A percentile compares a stretch with the other conserved stretches of the same genome.
Conservation (phyloP, 352 stramenopile species). For the Phytophthora citrophthora region DNA sequence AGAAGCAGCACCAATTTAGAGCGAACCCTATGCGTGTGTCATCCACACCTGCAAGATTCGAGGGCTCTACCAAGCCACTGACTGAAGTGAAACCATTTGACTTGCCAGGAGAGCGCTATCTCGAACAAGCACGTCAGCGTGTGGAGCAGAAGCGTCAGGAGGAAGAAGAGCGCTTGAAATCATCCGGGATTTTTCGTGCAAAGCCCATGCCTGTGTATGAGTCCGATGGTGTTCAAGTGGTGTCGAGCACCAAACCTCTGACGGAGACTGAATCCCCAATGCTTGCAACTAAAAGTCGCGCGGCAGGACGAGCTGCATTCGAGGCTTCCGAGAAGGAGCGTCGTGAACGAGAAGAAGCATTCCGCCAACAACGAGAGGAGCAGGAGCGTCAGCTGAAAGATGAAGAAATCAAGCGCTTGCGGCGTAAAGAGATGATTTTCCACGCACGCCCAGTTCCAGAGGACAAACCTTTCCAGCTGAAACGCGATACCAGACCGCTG, state of each 20-base stretch:
- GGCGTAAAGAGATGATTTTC: slow-evolving; percentile 78
- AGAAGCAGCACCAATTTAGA: slow-evolving; percentile 67
- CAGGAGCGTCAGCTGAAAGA: slow-evolving; percentile 59
- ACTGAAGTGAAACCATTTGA: slow-evolving; percentile 76
- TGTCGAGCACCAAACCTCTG: slow-evolving; percentile 43
- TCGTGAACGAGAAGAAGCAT: slow-evolving; percentile 64
- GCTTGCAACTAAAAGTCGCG: slow-evolving; percentile 67
- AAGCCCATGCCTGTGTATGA: slow-evolving; percentile 72
- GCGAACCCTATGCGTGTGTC: slow-evolving; percentile 74
- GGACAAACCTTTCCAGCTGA: slow-evolving; percentile 54
- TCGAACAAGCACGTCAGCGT: slow-evolving; percentile 65
- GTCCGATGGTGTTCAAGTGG: slow-evolving; percentile 35
- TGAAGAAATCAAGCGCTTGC: slow-evolving; percentile 74
- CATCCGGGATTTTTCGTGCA: slow-evolving; percentile 56
- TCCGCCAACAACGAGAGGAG: slow-evolving; percentile 57
- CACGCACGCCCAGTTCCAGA: slow-evolving; percentile 67
- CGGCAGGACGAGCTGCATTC: slow-evolving; percentile 68
- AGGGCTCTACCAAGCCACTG: slow-evolving; percentile 74
- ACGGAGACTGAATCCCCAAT: slow-evolving; percentile 60
- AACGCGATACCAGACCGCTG: slow-evolving; percentile 49
- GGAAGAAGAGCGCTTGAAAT: slow-evolving; percentile 58
- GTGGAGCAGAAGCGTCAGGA: slow-evolving; percentile 63
- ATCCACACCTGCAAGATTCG: slow-evolving; percentile 60
- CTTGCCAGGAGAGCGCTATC: slow-evolving; percentile 56
- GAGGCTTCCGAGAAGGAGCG: slow-evolving; percentile 76